Conservation (phyloP, 768 basidiomycete species). For the Amanita rubescens region DNA sequence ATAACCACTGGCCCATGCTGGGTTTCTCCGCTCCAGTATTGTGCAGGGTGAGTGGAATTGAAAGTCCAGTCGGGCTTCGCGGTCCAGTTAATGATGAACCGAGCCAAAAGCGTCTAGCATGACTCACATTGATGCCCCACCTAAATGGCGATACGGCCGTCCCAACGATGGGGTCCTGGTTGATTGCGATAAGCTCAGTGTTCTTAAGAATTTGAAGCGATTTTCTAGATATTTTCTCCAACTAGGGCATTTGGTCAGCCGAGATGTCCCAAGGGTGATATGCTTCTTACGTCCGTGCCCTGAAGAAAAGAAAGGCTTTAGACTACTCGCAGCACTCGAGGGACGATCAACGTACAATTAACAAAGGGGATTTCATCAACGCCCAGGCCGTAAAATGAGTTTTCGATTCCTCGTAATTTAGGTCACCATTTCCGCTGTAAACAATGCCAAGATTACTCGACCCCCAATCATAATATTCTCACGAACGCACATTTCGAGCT, state of each 20-base stretch:
- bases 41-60: constrained; percentile 48
- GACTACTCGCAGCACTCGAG: background rate
- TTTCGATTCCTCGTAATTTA: constrained; percentile 58
- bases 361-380: constrained; percentile 59
- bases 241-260: constrained; percentile 22
- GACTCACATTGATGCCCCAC: constrained; percentile 56
- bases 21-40: constrained; percentile 64
- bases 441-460: background rate
- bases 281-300: constrained; percentile 27
- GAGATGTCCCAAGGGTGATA: background rate
- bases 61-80: constrained; percentile 34
- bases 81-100: constrained; percentile 3
- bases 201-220: constrained; percentile 53
- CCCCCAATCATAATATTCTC: background rate
- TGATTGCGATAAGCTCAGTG: constrained; percentile 58
- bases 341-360: constrained; percentile 31
- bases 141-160: constrained; percentile 57
- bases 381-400: constrained; percentile 72
- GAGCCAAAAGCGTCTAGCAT: background rate
- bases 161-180: constrained; percentile 58
- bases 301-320: constrained; percentile 10
- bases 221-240: constrained; percentile 40
- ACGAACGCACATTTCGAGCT: constrained; percentile 50
- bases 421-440: constrained; percentile 51
- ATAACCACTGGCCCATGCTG: constrained; percentile 62